Percentiles rank a stretch among this genome's conserved stretches.
phyloP scores from a whole-genome alignment of 352 stramenopile genomes.

The Globisporangium splendens region DNA sequence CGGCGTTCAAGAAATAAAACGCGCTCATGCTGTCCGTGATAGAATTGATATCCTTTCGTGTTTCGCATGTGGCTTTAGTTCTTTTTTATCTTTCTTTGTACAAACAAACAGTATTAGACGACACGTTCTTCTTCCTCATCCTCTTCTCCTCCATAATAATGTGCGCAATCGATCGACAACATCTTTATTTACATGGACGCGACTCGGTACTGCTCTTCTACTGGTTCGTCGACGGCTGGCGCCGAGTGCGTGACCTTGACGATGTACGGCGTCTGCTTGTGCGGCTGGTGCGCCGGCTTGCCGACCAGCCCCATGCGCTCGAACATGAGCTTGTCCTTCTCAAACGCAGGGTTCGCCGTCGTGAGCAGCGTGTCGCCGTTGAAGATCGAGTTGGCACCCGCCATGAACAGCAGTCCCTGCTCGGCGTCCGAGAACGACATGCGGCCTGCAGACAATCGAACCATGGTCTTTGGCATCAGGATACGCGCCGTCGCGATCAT shows the following conservation, averaged over 20 bases:
- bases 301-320: slow-evolving; percentile 92
- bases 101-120: not conserved
- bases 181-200: slow-evolving; percentile 24
- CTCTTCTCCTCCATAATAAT: not conserved
- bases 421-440: slow-evolving; percentile 96
- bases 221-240: slow-evolving; percentile 25
- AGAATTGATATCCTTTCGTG: no score
- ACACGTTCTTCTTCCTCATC: not conserved
- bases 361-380: slow-evolving; percentile 98
- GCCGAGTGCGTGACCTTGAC: slow-evolving; percentile 77
- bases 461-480: slow-evolving; percentile 97
- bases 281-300: slow-evolving; percentile 93
- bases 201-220: slow-evolving; percentile 12
- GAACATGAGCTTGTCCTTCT: slow-evolving; percentile 94
- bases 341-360: slow-evolving; percentile 95
- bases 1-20: slow-evolving; percentile 11
- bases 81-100: not conserved
- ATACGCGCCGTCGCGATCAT: slow-evolving; percentile 97
- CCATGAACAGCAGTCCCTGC: slow-evolving; percentile 97
- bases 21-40: no score
- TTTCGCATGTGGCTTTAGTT: no score
- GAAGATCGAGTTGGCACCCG: slow-evolving; percentile 98
- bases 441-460: slow-evolving; percentile 94
- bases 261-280: slow-evolving; percentile 78
- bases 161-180: not conserved